phyloP scores from a whole-genome alignment of 1,139 yeast species.

The Taphrina deformans region DNA sequence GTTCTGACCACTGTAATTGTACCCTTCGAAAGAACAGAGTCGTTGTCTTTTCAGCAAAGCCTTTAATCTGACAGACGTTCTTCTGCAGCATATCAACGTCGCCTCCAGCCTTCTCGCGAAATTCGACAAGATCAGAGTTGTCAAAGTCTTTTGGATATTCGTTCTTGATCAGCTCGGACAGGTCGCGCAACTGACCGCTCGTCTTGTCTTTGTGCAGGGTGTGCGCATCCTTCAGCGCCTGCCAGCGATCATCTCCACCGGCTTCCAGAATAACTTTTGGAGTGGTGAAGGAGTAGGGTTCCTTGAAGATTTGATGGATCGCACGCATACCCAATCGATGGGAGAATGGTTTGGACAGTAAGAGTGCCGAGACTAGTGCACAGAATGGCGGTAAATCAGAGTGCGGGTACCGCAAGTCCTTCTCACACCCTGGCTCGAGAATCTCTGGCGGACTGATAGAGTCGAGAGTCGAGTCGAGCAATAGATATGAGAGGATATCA shows the following conservation, averaged over 20 bases:
- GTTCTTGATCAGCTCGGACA: neutral
- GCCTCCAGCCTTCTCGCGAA: neutral
- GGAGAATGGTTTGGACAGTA: conserved; percentile 19
- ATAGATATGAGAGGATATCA: neutral
- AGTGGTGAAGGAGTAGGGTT: conserved; percentile 3
- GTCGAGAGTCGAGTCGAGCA: conserved; percentile 20
- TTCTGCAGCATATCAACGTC: neutral
- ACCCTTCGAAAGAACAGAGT: conserved; percentile 17
- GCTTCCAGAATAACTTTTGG: conserved; percentile 1
- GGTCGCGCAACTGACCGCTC: conserved; percentile 6
- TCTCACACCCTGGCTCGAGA: conserved; percentile 9
- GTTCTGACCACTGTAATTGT: conserved; percentile 10
- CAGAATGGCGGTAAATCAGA: conserved; percentile 10
- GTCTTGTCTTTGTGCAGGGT: conserved; percentile 16
- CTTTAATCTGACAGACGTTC: conserved; percentile 2
- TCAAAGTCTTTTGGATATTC: conserved; percentile 10
- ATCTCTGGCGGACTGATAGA: conserved; percentile 15
- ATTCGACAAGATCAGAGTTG: neutral
- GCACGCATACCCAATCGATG: conserved; percentile 16
- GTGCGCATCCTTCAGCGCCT: conserved; percentile 12
- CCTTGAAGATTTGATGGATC: neutral
- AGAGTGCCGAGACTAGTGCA: conserved; percentile 8
- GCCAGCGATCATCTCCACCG: conserved; percentile 10
- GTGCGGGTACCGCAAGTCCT: conserved; percentile 16
- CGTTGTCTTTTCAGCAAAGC: conserved; percentile 18